Conservation (phyloP, 169 alveolate species). For the Cryptosporidium sp. region DNA sequence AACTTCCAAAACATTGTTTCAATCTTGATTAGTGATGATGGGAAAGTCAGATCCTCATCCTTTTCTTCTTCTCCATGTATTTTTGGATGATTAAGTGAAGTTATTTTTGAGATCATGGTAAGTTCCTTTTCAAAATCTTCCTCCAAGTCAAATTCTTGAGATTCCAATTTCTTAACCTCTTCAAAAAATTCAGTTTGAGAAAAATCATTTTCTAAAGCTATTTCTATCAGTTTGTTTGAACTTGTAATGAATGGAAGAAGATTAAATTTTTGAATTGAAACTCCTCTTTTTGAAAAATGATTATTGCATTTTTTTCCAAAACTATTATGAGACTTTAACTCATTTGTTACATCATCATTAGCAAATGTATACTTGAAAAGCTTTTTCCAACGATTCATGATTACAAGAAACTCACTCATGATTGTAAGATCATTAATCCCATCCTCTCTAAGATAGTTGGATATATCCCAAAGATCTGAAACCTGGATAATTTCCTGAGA, state of each 20-base stretch:
- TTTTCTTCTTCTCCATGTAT: background rate
- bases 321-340: background rate
- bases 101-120: constrained; percentile 38
- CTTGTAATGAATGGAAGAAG: constrained; percentile 43
- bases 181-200: constrained; percentile 24
- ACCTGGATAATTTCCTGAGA: constrained; percentile 31
- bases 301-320: background rate
- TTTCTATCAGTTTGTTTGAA: constrained; percentile 32
- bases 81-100: background rate
- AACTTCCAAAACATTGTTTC: constrained; percentile 65
- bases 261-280: background rate
- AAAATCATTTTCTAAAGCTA: constrained; percentile 48
- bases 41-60: background rate
- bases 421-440: constrained; percentile 40
- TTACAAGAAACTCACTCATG: constrained; percentile 54
- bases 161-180: background rate
- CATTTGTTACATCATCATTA: background rate
- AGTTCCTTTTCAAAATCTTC: constrained; percentile 56
- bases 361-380: background rate
- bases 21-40: constrained; percentile 39
- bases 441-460: constrained; percentile 43
- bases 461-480: constrained; percentile 58
- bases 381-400: constrained; percentile 51
- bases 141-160: constrained; percentile 36
- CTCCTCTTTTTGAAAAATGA: background rate